These are phyloP conservation scores for Russula griseocarnosa DNA, from an alignment of 768 basidiomycete genomes.

Conservation along the genomic window DNA sequence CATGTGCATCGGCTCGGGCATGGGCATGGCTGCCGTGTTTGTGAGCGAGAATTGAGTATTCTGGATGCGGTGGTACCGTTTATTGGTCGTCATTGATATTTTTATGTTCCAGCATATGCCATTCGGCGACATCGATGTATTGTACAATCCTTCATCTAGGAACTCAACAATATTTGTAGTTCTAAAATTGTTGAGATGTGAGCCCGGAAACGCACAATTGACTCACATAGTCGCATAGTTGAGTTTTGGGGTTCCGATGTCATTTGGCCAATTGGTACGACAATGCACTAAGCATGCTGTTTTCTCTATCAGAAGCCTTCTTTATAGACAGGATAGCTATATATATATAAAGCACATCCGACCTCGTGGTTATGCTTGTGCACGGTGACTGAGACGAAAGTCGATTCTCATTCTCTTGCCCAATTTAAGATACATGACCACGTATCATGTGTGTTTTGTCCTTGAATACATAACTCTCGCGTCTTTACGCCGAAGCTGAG, in stretches of 20 bases:
- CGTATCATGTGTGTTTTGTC: background rate
- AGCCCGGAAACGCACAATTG: background rate
- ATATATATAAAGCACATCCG: no score
- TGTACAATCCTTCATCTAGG: constrained; percentile 2
- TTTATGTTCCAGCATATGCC: constrained; percentile 1
- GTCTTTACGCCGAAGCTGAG: background rate
- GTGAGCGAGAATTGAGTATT: constrained; percentile 68
- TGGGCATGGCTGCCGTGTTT: constrained; percentile 88
- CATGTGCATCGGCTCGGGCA: constrained; percentile 89
- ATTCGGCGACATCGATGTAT: background rate
- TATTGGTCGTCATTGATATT: background rate
- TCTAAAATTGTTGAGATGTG: background rate
- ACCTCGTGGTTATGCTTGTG: background rate
- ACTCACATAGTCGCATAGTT: no score
- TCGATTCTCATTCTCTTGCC: background rate
- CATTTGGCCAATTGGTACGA: background rate
- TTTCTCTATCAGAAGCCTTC: background rate
- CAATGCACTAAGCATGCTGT: background rate
- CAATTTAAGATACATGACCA: background rate
- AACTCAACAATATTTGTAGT: constrained; percentile 3
- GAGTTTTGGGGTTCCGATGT: no score
- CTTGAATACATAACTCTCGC: background rate
- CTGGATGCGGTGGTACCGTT: background rate
- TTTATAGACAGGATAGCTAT: no score
- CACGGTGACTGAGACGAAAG: background rate